Conservation (phyloP, 176 grass and related monocot species). For the Alloteropsis semialata region DNA sequence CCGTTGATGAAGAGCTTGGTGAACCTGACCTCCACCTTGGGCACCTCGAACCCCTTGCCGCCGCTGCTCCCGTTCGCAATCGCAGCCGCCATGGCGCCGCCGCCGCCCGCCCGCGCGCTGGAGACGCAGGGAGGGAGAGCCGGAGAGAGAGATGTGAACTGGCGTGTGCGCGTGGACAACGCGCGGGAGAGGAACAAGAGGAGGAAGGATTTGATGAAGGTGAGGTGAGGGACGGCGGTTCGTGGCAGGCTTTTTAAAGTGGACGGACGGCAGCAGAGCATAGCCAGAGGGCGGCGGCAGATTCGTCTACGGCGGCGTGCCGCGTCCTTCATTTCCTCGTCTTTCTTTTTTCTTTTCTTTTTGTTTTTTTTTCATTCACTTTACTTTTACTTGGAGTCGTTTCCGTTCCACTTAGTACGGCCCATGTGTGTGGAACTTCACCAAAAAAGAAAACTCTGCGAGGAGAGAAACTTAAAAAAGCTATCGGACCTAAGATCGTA, state of each 20-base stretch:
- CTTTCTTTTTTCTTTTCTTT: not conserved
- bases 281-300: not conserved
- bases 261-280: not conserved
- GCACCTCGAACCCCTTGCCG: slow-evolving; percentile 45
- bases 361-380: not conserved
- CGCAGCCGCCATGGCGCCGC: slow-evolving; percentile 17
- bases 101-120: not conserved
- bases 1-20: slow-evolving; percentile 96
- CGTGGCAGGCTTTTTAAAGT: not conserved
- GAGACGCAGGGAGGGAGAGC: not conserved
- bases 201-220: not conserved
- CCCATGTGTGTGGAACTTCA: not conserved
- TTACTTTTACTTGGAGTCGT: not conserved
- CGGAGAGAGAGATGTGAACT: not conserved
- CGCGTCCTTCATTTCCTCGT: not conserved
- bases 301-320: no score
- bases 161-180: no score
- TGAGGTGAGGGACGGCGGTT: not conserved
- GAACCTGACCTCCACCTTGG: slow-evolving; percentile 69
- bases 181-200: not conserved
- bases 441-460: no score
- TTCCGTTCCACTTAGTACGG: not conserved
- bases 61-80: slow-evolving; percentile 19
- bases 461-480: no score
- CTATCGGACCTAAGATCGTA: no score